Percentiles rank a stretch among this genome's conserved stretches.
Conservation (phyloP, 345 rosid genomes). For the Populus ilicifolia region DNA sequence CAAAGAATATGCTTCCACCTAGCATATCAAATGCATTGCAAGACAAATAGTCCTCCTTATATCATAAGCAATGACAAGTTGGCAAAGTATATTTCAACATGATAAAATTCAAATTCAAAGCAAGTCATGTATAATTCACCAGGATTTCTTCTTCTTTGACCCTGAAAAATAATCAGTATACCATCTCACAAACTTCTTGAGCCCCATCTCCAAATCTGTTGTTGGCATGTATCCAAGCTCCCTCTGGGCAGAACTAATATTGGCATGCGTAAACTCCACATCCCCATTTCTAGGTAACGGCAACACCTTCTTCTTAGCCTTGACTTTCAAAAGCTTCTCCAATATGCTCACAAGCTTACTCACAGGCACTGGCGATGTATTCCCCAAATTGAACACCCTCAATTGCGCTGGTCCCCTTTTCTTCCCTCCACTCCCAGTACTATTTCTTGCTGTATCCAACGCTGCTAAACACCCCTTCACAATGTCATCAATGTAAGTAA, state of each 20-base stretch:
- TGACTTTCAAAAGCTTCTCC: constrained; percentile 78
- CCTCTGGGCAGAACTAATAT: constrained; percentile 71
- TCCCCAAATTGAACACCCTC: constrained; percentile 88
- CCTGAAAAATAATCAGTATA: constrained; percentile 18
- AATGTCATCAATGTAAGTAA: constrained; percentile 88
- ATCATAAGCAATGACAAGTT: no score
- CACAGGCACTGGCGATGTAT: constrained; percentile 91
- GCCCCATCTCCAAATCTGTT: constrained; percentile 74
- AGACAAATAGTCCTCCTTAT: no score
- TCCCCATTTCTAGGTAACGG: constrained; percentile 89
- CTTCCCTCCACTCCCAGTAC: constrained; percentile 90
- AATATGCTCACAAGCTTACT: constrained; percentile 68
- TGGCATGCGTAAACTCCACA: constrained; percentile 89
- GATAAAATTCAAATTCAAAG: no score
- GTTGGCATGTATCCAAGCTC: constrained; percentile 86
- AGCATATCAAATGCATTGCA: no score
- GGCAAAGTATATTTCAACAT: no score
- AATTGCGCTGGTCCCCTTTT: constrained; percentile 78
- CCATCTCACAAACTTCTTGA: constrained; percentile 94
- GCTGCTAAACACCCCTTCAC: constrained; percentile 86
- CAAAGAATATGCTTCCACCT: no score
- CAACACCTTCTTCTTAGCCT: constrained; percentile 73
- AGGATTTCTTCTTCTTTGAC: no score
- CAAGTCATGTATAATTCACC: no score
- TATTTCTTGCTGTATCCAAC: constrained; percentile 84